Percentiles rank a stretch among this genome's conserved stretches.
These are phyloP conservation scores for Ceratocystis destructans DNA, from an alignment of 2,329 filamentous ascomycete species.

Conservation along the genomic window DNA sequence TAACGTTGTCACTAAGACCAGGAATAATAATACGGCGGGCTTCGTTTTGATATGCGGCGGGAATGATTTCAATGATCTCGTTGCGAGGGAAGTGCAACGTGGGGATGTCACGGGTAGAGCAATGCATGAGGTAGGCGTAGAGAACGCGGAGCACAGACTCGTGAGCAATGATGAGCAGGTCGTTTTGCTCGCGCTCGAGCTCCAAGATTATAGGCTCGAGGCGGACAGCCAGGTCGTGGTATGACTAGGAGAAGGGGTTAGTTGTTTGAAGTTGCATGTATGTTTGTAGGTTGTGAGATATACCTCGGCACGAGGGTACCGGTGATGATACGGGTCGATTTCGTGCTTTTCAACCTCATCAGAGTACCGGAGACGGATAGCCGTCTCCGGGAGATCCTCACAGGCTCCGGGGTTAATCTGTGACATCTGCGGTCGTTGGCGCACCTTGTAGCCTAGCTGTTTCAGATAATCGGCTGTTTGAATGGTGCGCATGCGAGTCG, in stretches of 20 bases:
- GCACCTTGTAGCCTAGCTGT: constrained; percentile 66
- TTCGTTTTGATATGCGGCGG: constrained; percentile 92
- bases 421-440: constrained; percentile 90
- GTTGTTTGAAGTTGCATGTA: background rate
- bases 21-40: constrained; percentile 83
- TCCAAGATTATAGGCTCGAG: constrained; percentile 96
- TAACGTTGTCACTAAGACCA: constrained; percentile 47
- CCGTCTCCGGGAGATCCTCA: constrained; percentile 77
- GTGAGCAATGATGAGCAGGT: constrained; percentile 95
- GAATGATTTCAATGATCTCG: constrained; percentile 98
- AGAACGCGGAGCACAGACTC: constrained; percentile 94
- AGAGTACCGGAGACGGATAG: constrained; percentile 69
- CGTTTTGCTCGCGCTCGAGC: constrained; percentile 89
- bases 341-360: constrained; percentile 90
- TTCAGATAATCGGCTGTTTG: constrained; percentile 79
- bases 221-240: constrained; percentile 94
- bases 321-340: constrained; percentile 87
- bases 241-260: constrained; percentile 49
- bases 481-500: constrained; percentile 75
- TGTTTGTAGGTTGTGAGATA: constrained; percentile 19
- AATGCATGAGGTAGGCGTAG: constrained; percentile 97
- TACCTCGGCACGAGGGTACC: constrained; percentile 88
- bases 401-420: constrained; percentile 94
- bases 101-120: constrained; percentile 87
- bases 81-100: constrained; percentile 85